Evolutionary conservation across 345 rosid genomes (phyloP).

Genomic region (Acer yangbiense): DNA sequence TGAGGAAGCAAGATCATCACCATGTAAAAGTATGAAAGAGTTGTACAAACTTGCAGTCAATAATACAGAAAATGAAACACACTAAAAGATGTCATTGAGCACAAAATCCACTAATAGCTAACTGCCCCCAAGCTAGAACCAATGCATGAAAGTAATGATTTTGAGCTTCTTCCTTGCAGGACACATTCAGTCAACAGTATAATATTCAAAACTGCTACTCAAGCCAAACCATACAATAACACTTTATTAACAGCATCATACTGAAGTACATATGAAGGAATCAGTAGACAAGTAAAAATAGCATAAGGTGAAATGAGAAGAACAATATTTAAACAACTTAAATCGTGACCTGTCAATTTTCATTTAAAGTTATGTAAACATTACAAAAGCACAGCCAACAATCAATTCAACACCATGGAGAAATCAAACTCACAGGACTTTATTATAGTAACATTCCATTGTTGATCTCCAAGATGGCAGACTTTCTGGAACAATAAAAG

Average conservation of each 20-base stretch:
- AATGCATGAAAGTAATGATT: neutral
- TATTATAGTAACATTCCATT: constrained; percentile 56
- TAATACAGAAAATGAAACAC: neutral
- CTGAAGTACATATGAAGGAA: too few species aligned
- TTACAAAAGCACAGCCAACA: neutral
- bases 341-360: neutral
- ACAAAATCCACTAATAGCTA: constrained; percentile 4
- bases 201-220: neutral
- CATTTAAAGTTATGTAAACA: neutral
- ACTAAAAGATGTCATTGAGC: constrained; percentile 7
- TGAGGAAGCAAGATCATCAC: constrained; percentile 30
- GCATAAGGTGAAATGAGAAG: neutral
- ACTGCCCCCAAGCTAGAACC: neutral
- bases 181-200: neutral
- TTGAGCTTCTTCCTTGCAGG: neutral
- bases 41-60: neutral
- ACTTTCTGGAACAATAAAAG: constrained; percentile 39
- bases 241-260: too few species aligned
- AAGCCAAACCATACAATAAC: neutral
- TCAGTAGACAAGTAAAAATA: neutral
- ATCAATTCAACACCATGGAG: constrained; percentile 5
- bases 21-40: neutral
- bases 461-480: constrained; percentile 67
- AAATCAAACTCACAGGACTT: constrained; percentile 47
- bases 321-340: neutral